phyloP scores from a whole-genome alignment of 2,329 filamentous ascomycete species.

The Fusarium dimerum region DNA sequence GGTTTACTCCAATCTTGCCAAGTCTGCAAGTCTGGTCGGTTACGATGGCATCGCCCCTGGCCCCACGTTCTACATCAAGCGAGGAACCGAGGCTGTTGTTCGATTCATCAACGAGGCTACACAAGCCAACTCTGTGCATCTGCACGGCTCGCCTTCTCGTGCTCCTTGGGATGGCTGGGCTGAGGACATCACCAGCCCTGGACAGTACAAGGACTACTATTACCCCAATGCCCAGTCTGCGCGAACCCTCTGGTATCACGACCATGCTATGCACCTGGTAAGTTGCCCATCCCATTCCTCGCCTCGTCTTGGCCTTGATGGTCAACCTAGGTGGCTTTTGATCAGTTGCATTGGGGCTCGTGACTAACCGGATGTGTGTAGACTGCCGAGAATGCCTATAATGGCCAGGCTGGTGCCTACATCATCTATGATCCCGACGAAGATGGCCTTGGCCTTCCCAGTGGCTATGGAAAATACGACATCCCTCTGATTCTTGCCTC shows the following conservation, averaged over 20 bases:
- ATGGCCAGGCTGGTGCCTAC: conserved; percentile 58
- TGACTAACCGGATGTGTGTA: conserved; percentile 1
- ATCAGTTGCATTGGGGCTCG: too few relatives aligned
- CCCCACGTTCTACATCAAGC: conserved; percentile 50
- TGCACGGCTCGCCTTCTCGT: conserved; percentile 53
- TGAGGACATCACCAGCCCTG: conserved; percentile 49
- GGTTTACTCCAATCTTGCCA: conserved; percentile 38
- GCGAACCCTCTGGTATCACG: conserved; percentile 60
- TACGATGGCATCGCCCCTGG: conserved; percentile 58
- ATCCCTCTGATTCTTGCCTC: conserved; percentile 51
- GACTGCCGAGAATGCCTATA: conserved; percentile 57
- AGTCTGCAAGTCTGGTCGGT: conserved; percentile 38
- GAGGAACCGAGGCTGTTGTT: conserved; percentile 53
- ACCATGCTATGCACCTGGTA: conserved; percentile 40
- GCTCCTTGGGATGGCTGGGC: conserved; percentile 43
- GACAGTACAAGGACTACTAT: conserved; percentile 63
- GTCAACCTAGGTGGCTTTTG: too few relatives aligned
- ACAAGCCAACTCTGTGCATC: conserved; percentile 48
- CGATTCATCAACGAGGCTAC: conserved; percentile 53
- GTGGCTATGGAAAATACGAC: conserved; percentile 51
- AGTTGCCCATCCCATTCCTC: conserved; percentile 4
- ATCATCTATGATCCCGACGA: conserved; percentile 53
- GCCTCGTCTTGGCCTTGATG: too few relatives aligned
- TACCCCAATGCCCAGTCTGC: conserved; percentile 57
- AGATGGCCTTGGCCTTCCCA: conserved; percentile 49